Conservation (phyloP, 768 basidiomycete species). For the Chalciporus piperatus region DNA sequence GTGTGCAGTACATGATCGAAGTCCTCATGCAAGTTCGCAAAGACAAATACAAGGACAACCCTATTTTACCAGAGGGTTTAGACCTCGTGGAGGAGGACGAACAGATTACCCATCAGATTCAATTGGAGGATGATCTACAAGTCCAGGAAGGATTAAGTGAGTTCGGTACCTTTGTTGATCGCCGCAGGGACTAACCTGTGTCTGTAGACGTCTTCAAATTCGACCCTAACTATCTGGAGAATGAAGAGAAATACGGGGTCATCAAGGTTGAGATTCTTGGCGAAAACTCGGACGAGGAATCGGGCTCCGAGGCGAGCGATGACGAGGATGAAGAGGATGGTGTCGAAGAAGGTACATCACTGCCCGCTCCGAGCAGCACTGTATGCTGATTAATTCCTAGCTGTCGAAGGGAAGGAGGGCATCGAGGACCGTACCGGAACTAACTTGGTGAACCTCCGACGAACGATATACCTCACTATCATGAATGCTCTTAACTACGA, state of each 20-base stretch:
- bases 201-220: conserved; percentile 88
- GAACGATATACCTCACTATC: conserved; percentile 94
- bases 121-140: conserved; percentile 89
- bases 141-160: conserved; percentile 92
- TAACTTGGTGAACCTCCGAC: conserved; percentile 91
- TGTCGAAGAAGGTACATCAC: conserved; percentile 37
- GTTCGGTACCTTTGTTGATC: conserved; percentile 30
- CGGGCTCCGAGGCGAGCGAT: conserved; percentile 59
- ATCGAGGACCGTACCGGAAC: conserved; percentile 96
- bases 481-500: conserved; percentile 99
- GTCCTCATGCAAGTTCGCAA: conserved; percentile 98
- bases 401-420: conserved; percentile 75
- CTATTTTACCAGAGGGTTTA: conserved; percentile 87
- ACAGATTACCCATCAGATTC: conserved; percentile 92
- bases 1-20: conserved; percentile 99
- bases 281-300: conserved; percentile 75
- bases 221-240: conserved; percentile 82
- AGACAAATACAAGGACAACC: conserved; percentile 99
- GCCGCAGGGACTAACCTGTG: conserved; percentile 8
- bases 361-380: conserved; percentile 22
- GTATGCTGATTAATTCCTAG: conserved; percentile 33
- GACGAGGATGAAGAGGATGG: conserved; percentile 56
- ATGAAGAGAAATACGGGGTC: conserved; percentile 89
- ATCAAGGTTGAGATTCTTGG: conserved; percentile 96
- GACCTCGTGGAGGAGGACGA: conserved; percentile 98